Evolutionary conservation across 139 green algal genomes (phyloP).

Genomic region (Zygnema cylindricum): DNA sequence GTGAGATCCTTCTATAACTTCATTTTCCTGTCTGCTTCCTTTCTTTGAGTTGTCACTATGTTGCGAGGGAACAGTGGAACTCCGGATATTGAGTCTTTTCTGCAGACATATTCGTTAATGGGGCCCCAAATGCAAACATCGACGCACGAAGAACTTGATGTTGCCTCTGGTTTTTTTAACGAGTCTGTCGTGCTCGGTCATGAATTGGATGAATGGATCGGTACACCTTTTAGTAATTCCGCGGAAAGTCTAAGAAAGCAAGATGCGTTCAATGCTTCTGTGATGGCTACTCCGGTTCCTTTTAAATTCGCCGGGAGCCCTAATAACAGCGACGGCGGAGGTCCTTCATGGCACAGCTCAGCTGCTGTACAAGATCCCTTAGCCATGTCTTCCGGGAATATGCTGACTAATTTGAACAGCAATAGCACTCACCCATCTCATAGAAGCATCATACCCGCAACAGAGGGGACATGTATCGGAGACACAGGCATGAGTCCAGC

Average conservation of each 20-base stretch:
- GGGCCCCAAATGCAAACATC: not conserved
- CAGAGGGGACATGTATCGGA: not conserved
- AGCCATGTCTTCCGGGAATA: not conserved
- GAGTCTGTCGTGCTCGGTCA: not conserved
- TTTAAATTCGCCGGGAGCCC: not conserved
- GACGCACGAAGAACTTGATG: not conserved
- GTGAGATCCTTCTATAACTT: too few species aligned
- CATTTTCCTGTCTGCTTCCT: too few species aligned
- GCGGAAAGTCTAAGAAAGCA: not conserved
- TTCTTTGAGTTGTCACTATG: too few species aligned
- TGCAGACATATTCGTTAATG: not conserved
- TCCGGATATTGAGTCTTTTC: constrained; percentile 16
- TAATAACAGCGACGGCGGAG: not conserved
- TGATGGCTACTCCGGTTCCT: not conserved
- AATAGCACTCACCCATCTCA: not conserved
- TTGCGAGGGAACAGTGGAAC: not conserved
- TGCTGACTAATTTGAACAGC: not conserved
- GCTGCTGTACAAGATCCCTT: not conserved
- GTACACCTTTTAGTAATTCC: not conserved
- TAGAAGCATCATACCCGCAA: not conserved
- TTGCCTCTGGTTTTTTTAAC: constrained; percentile 3
- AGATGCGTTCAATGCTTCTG: not conserved
- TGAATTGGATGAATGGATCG: constrained; percentile 7
- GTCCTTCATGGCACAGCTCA: not conserved
- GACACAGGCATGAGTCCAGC: not conserved